Evolutionary conservation across 441 rosid species (phyloP).

Genomic region (Raphanus hybrid): DNA sequence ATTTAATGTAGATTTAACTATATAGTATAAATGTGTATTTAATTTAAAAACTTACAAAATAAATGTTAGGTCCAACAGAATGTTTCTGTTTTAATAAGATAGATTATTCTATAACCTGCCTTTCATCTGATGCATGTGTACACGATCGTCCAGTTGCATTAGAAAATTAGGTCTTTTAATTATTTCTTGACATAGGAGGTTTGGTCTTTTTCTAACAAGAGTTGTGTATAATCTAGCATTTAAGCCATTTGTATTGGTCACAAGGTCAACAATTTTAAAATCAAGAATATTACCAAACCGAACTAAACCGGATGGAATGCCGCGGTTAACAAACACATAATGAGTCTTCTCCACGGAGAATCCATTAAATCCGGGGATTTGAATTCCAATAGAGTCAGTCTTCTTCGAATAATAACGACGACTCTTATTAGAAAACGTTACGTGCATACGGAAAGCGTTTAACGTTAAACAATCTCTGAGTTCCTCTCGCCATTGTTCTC

Average conservation of each 20-base stretch:
- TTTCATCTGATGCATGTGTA: not conserved
- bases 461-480: not conserved
- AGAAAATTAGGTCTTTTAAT: not conserved
- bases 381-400: not conserved
- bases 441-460: conserved; percentile 4
- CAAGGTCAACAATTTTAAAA: not conserved
- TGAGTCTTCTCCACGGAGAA: not conserved
- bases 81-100: too few species aligned
- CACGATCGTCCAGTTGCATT: not conserved
- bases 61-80: too few species aligned
- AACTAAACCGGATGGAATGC: not conserved
- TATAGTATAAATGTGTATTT: too few species aligned
- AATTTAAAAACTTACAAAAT: too few species aligned
- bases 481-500: conserved; percentile 12
- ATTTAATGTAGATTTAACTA: too few species aligned
- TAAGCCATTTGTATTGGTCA: not conserved
- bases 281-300: not conserved
- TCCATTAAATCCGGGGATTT: not conserved
- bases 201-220: too few species aligned
- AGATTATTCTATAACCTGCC: not conserved
- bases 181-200: too few species aligned
- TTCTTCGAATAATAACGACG: not conserved
- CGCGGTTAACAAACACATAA: not conserved
- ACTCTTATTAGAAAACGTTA: not conserved
- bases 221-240: not conserved